Evolutionary conservation across 345 rosid species (phyloP).

Genomic region (Fremontodendron californicum): DNA sequence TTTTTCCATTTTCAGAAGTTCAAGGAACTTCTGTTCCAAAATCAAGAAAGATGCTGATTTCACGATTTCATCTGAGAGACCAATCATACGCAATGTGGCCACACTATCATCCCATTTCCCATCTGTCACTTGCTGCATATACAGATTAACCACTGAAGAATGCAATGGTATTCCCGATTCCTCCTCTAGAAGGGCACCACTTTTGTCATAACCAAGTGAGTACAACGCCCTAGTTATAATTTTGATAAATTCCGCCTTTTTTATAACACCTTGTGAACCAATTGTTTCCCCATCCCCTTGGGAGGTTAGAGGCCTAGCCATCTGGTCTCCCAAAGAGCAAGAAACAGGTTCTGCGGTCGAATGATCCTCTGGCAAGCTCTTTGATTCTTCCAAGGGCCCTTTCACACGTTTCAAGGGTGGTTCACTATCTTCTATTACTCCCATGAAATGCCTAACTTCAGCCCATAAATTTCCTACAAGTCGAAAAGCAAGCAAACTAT

Average conservation of each 20-base stretch:
- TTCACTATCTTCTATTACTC: slow-evolving; percentile 66
- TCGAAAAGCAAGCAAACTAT: not conserved
- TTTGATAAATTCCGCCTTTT: slow-evolving; percentile 52
- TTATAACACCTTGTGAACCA: slow-evolving; percentile 60
- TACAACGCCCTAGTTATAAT: slow-evolving; percentile 59
- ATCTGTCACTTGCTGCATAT: slow-evolving; percentile 53
- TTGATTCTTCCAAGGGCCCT: slow-evolving; percentile 37
- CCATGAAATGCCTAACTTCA: slow-evolving; percentile 66
- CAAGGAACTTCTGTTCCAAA: slow-evolving; percentile 62
- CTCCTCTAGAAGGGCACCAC: slow-evolving; percentile 61
- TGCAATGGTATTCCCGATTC: slow-evolving; percentile 63
- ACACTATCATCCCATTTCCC: slow-evolving; percentile 69
- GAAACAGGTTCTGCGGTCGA: slow-evolving; percentile 29
- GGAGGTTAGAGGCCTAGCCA: slow-evolving; percentile 68
- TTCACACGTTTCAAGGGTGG: slow-evolving; percentile 64
- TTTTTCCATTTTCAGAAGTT: slow-evolving; percentile 42
- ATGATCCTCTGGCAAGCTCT: slow-evolving; percentile 34
- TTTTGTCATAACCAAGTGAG: slow-evolving; percentile 65
- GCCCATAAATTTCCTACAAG: slow-evolving; percentile 43
- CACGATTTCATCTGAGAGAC: slow-evolving; percentile 50
- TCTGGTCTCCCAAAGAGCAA: slow-evolving; percentile 56
- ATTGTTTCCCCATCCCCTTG: slow-evolving; percentile 52
- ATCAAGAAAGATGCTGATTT: slow-evolving; percentile 60
- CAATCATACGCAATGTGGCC: slow-evolving; percentile 45
- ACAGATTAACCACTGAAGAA: slow-evolving; percentile 39